These are phyloP conservation scores for Sordariomycetes sp. DNA, from an alignment of 2,329 filamentous ascomycete genomes.

Conservation along the genomic window DNA sequence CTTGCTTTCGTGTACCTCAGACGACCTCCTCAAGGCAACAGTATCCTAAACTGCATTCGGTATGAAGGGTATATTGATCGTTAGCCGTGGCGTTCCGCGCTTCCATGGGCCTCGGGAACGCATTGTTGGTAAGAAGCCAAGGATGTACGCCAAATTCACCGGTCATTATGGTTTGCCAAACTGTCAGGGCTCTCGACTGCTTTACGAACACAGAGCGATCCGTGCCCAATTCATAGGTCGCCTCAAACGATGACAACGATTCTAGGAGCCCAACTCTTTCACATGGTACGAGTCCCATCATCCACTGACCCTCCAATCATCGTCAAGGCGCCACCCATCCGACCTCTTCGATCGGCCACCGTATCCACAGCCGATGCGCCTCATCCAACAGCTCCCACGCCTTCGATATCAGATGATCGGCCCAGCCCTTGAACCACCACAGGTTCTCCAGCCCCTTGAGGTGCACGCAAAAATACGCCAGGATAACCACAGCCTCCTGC, in stretches of 20 bases:
- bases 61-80: no score
- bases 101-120: no score
- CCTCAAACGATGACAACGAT: background rate
- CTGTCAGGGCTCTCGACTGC: no score
- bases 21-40: no score
- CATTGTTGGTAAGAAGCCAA: no score
- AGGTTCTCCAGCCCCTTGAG: conserved; percentile 17
- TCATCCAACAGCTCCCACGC: conserved; percentile 19
- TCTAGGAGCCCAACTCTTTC: background rate
- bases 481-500: conserved; percentile 19
- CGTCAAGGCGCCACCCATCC: conserved; percentile 10
- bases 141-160: no score
- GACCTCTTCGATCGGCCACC: conserved; percentile 8
- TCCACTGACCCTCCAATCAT: background rate
- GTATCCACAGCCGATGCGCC: conserved; percentile 20
- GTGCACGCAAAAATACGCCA: conserved; percentile 20
- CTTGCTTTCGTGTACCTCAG: no score
- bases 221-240: background rate
- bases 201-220: background rate
- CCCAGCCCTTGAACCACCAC: conserved; percentile 24
- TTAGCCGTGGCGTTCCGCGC: no score
- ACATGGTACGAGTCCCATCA: background rate
- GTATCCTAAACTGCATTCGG: no score
- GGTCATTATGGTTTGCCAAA: no score
- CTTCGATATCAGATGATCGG: conserved; percentile 17